Conservation (phyloP, 73 alveolate genomes). For the Paraurostyla sp. region DNA sequence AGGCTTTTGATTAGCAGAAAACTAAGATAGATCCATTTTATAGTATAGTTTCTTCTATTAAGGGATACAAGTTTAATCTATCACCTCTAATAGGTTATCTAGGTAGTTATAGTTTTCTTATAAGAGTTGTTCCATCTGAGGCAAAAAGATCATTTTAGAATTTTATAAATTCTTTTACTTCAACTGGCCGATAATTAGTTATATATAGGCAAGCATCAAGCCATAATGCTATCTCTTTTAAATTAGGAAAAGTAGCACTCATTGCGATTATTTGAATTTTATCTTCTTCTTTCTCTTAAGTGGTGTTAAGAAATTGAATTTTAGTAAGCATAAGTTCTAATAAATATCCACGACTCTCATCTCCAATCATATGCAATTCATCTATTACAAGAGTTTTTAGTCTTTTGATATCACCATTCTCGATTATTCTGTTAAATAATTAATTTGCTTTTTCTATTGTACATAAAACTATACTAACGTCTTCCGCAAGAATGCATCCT, state of each 20-base stretch:
- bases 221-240: slow-evolving; percentile 85
- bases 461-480: slow-evolving; percentile 49
- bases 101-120: background rate
- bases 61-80: background rate
- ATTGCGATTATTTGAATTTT: slow-evolving; percentile 82
- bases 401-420: background rate
- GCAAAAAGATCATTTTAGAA: slow-evolving; percentile 18
- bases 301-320: slow-evolving; percentile 53
- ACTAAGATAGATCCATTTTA: slow-evolving; percentile 43
- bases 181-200: slow-evolving; percentile 74
- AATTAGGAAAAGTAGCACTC: slow-evolving; percentile 93
- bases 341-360: slow-evolving; percentile 85
- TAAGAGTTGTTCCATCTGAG: background rate
- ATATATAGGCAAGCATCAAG: slow-evolving; percentile 70
- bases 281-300: slow-evolving; percentile 38
- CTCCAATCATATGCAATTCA: slow-evolving; percentile 90
- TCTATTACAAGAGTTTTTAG: slow-evolving; percentile 76
- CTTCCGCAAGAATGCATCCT: slow-evolving; percentile 35
- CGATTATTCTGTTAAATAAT: slow-evolving; percentile 53
- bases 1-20: slow-evolving; percentile 36
- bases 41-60: slow-evolving; percentile 22
- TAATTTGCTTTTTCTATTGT: slow-evolving; percentile 77
- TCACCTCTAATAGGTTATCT: background rate
- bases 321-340: slow-evolving; percentile 87
- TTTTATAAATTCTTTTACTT: slow-evolving; percentile 57